Base-by-base conservation (phyloP, 192 early-diverging fungal species). In the Coemansia interrupta region DNA sequence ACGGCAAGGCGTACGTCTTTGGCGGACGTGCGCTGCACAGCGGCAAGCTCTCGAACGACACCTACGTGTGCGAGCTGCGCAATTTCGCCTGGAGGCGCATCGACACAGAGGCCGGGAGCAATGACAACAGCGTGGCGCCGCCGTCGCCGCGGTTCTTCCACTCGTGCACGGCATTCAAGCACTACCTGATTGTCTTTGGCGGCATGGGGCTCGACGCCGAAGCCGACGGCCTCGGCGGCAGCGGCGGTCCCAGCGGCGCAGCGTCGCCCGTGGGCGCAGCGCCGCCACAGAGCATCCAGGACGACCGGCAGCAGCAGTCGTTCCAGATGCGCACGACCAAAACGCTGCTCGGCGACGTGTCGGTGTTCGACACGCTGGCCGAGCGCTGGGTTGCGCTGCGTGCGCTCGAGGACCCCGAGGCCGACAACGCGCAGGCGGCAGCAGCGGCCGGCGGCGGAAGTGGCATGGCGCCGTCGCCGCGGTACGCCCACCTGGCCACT, bases 401-500 rank as follows among this genome's bases (percentile, higher is more conserved):
- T 24, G 64, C 61, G 6, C 65, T 80, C 14, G 61, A 63, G 18
- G 47, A 38, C 40, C 28, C 13, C 26, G 32, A 26, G 12, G 24
- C 32, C 4, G 55, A 38, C 5, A 45, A 24, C 20, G 42, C 13
- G 4, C 52, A 53, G 23, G 18, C 39, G 5, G 48, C 51, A 3
- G 40, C 49, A 9, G 57, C 18, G 19, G 15, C 58, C 2, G 82
- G 78, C 43, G 56, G 82, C 1, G n/a, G n/a, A n/a, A n/a, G n/a
- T n/a, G 26, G 73, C n/a, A 74, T 70, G 32, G 51, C 78, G 10
- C 87, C 88, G n/a, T 77, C 82, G 43, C 83, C 88, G 28, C 72
- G 90, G 17, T 92, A 92, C 65, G 90, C 90, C 7, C 90, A 92
- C 56, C 66, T 92, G 26, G 83, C 86, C n/a, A 81, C 84, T 18